phyloP scores from a whole-genome alignment of 306 rosid species.

The Myrica gale region DNA sequence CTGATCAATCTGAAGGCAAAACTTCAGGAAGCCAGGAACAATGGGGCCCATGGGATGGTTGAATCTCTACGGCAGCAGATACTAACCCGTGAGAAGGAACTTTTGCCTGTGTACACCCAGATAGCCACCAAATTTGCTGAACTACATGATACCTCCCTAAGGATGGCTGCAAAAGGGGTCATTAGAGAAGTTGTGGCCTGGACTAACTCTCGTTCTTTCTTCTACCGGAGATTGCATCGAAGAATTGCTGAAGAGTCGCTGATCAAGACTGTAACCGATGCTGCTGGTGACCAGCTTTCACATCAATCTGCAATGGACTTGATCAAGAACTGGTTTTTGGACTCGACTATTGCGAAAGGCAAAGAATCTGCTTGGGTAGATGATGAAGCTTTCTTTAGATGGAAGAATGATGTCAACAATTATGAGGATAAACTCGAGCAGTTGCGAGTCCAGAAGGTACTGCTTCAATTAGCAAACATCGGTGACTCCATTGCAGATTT shows the following conservation, averaged over 20 bases:
- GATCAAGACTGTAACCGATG: conserved; percentile 66
- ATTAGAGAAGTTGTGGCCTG: conserved; percentile 83
- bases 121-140: conserved; percentile 94
- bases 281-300: conserved; percentile 81
- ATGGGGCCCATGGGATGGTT: conserved; percentile 30
- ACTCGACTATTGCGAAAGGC: conserved; percentile 51
- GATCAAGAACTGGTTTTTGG: conserved; percentile 67
- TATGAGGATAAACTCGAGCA: conserved; percentile 79
- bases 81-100: conserved; percentile 80
- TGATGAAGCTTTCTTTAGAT: conserved; percentile 75
- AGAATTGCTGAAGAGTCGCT: conserved; percentile 76
- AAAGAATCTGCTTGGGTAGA: conserved; percentile 68
- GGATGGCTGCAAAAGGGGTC: conserved; percentile 96
- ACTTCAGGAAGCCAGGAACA: conserved; percentile 71
- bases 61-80: conserved; percentile 81
- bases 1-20: conserved; percentile 67
- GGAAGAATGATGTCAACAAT: conserved; percentile 63
- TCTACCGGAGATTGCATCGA: conserved; percentile 69
- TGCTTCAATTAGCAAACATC: conserved; percentile 68
- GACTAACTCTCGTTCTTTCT: conserved; percentile 73
- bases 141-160: conserved; percentile 86
- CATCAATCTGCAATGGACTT: conserved; percentile 59
- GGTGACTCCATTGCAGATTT: conserved; percentile 69
- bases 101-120: conserved; percentile 88
- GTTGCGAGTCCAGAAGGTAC: conserved; percentile 74